Conservation (phyloP, 768 basidiomycete genomes). For the Termitomyces sp. region DNA sequence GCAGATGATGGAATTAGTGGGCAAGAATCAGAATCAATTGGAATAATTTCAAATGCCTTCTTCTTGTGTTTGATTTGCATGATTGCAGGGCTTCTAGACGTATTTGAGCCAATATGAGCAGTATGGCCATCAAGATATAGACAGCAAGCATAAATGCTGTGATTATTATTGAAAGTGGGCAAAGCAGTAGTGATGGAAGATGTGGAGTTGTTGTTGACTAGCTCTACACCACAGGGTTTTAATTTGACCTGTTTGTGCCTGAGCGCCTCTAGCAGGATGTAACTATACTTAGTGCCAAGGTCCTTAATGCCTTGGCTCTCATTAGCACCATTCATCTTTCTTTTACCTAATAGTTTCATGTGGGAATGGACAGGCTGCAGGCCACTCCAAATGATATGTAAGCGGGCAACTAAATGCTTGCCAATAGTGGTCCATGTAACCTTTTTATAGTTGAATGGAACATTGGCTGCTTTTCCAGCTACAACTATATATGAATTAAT, state of each 20-base stretch:
- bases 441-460: background rate
- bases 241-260: background rate
- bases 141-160: too few relatives aligned
- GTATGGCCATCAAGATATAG: too few relatives aligned
- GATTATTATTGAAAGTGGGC: too few relatives aligned
- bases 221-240: background rate
- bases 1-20: too few relatives aligned
- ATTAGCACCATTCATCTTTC: background rate
- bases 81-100: too few relatives aligned
- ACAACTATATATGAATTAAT: background rate
- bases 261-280: background rate
- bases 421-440: background rate
- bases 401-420: background rate
- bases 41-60: too few relatives aligned
- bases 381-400: background rate
- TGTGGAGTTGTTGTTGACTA: background rate
- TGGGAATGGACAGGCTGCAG: background rate
- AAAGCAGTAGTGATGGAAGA: background rate
- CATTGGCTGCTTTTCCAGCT: background rate
- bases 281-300: background rate
- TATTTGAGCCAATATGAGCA: too few relatives aligned
- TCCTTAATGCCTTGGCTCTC: background rate
- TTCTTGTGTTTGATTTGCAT: too few relatives aligned
- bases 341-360: background rate
- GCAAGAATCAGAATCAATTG: too few relatives aligned